Base-by-base conservation (phyloP, 768 basidiomycete genomes). In the Calocera viscosa region DNA sequence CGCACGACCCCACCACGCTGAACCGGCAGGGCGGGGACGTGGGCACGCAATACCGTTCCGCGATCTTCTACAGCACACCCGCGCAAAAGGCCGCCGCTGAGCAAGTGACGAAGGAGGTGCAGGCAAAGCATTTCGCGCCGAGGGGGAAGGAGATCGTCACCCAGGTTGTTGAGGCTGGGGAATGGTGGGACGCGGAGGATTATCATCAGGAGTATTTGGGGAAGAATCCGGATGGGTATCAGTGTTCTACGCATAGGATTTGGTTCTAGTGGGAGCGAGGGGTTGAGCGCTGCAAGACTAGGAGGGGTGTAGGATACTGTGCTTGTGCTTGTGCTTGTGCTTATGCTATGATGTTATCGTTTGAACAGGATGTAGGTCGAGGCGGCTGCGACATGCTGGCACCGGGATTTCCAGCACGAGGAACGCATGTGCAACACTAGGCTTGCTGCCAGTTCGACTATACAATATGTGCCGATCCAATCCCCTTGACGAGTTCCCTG, bases 1-100 rank as follows among this genome's bases (percentile, higher is more conserved):
- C 90, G 0, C 94, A 97, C 72, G 94, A 96, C 70, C 91, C 94
- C 1, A 95, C 93, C 43, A 90, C 90, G 0, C 72, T 81, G 66
- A 86, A 95, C 75, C 78, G 81, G 16, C 93, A 95, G 74, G 93
- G 93, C 32, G 80, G 72, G 1, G 92, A 95, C 72, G 73, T 72
- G 1, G 93, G 94, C 22, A 84, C 85, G 32, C 93, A 97, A 77
- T 97, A 97, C 75, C 91, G 95, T 63, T 94, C 93, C 1, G 91
- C 85, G 14, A 95, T 98, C 73, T 97, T 94, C 76, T 87, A 84
- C 16, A 78, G 88, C 71, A 82, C 84, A 0, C 80, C 82, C 0
- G 90, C 89, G 70, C 95, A 97, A 74, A 78, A 78, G 40, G 73
- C 79, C 35, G 83, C 85, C 67, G 95, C 94, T 1, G 80, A 85